Conservation (phyloP, 2,329 filamentous ascomycete species). For the Phaeosphaeriaceae sp. region DNA sequence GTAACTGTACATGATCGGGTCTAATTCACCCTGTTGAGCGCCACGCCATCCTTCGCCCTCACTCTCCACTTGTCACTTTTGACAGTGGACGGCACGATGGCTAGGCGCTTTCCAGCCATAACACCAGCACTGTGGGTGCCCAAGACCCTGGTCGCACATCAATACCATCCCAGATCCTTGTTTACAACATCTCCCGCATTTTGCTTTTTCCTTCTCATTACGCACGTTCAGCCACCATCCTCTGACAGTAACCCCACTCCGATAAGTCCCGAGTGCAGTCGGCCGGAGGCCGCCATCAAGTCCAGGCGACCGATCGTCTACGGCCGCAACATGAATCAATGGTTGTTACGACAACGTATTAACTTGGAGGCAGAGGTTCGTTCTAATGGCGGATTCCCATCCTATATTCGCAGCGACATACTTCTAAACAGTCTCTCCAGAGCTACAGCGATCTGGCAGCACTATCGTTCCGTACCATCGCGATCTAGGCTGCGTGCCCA, state of each 20-base stretch:
- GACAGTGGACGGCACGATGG: constrained; percentile 7
- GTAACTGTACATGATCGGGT: constrained; percentile 7
- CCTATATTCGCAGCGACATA: not conserved
- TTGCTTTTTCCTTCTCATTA: constrained; percentile 20
- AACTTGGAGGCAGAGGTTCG: not conserved
- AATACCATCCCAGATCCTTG: constrained; percentile 4
- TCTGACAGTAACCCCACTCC: constrained; percentile 5
- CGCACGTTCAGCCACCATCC: constrained; percentile 4
- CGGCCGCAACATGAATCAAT: not conserved
- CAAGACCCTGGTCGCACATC: constrained; percentile 15
- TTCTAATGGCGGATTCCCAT: not conserved
- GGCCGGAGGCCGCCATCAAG: constrained; percentile 3
- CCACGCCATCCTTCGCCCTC: constrained; percentile 4
- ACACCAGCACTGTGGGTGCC: not conserved
- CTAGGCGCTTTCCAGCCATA: constrained; percentile 15
- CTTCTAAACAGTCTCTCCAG: not conserved
- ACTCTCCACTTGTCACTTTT: constrained; percentile 10
- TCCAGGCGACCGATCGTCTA: not conserved
- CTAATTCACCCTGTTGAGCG: constrained; percentile 1
- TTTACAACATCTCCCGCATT: constrained; percentile 6
- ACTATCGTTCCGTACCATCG: not conserved
- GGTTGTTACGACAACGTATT: not conserved
- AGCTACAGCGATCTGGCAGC: not conserved
- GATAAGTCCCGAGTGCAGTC: constrained; percentile 1
- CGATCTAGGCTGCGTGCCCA: constrained; percentile 10